These are phyloP conservation scores for Lactifluus volemus DNA, from an alignment of 768 basidiomycete species.

Conservation along the genomic window DNA sequence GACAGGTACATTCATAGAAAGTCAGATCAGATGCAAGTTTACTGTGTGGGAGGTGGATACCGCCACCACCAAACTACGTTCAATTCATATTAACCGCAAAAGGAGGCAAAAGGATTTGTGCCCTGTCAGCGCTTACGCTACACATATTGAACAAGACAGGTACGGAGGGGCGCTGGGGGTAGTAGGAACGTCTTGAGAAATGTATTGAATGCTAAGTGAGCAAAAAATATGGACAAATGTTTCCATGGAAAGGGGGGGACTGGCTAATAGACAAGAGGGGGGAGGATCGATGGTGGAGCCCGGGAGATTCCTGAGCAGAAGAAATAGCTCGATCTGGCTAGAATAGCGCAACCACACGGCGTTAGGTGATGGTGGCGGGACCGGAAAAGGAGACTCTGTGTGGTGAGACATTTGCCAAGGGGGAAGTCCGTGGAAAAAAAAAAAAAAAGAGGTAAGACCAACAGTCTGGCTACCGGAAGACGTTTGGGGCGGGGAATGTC, in stretches of 20 bases:
- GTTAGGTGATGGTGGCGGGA: conserved; percentile 12
- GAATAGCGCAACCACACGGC: neutral
- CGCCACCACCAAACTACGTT: conserved; percentile 2
- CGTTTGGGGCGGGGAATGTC: neutral
- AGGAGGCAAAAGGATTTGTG: neutral
- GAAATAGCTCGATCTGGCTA: conserved; percentile 5
- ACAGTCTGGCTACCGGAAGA: neutral
- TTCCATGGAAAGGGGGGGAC: neutral
- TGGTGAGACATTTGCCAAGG: neutral
- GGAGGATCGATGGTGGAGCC: neutral
- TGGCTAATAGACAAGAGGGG: neutral
- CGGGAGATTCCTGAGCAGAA: neutral
- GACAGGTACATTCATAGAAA: neutral
- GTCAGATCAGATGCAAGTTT: neutral
- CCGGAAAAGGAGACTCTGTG: conserved; percentile 4
- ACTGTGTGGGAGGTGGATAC: neutral
- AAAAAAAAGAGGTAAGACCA: neutral
- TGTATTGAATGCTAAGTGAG: too few relatives aligned
- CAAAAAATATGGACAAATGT: neutral
- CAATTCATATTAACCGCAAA: conserved; percentile 1
- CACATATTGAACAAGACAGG: neutral
- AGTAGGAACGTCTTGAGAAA: too few relatives aligned
- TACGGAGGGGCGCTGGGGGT: neutral
- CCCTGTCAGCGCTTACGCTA: conserved; percentile 3
- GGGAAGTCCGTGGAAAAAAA: neutral